Evolutionary conservation across 2,329 filamentous ascomycete species (phyloP).

Genomic region (Fusarium sublunatum): DNA sequence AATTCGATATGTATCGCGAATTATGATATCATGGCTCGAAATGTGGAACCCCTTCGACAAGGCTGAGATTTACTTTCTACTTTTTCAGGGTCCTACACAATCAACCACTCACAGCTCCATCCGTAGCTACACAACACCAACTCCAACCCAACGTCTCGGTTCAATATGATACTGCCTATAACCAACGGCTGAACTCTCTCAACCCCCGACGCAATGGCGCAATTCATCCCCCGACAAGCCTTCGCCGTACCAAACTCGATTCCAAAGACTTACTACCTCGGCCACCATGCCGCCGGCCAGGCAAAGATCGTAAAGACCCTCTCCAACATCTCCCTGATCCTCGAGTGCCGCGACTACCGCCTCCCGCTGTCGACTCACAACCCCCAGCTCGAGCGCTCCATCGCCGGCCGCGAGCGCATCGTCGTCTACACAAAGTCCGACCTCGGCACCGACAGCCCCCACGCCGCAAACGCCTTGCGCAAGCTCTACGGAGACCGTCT

Average conservation of each 20-base stretch:
- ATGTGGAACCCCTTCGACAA: constrained; percentile 11
- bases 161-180: constrained; percentile 4
- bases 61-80: constrained; percentile 33
- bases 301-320: constrained; percentile 86
- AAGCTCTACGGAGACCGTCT: constrained; percentile 50
- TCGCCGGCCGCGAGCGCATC: constrained; percentile 78
- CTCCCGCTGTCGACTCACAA: constrained; percentile 91
- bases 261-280: constrained; percentile 91
- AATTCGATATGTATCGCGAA: too few species aligned
- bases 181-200: neutral
- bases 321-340: constrained; percentile 83
- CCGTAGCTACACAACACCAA: neutral
- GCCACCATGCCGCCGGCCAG: constrained; percentile 83
- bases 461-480: constrained; percentile 46
- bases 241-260: constrained; percentile 81
- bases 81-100: constrained; percentile 19
- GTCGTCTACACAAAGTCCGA: constrained; percentile 94
- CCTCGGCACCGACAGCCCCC: constrained; percentile 63
- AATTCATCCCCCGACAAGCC: constrained; percentile 77
- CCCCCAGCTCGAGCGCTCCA: constrained; percentile 82
- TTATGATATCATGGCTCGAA: neutral
- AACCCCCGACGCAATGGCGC: constrained; percentile 41
- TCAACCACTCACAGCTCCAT: neutral
- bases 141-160: neutral
- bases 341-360: constrained; percentile 95